phyloP scores from a whole-genome alignment of 169 alveolate species.

The Plasmodium falciparum region DNA sequence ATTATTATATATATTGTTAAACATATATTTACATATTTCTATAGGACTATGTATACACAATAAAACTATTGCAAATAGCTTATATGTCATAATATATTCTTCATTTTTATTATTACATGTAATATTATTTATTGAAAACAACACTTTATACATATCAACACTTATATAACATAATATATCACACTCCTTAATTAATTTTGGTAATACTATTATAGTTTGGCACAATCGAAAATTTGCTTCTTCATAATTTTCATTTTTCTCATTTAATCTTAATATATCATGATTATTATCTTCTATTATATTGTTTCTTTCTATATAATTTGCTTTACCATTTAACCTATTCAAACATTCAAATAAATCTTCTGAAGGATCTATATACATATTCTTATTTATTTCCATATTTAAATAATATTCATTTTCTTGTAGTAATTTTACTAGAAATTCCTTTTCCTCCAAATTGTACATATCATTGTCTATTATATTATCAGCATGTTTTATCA shows the following conservation, averaged over 20 bases:
- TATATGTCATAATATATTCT: not conserved
- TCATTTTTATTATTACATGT: slow-evolving; percentile 16
- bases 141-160: slow-evolving; percentile 26
- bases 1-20: slow-evolving; percentile 42
- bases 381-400: slow-evolving; percentile 29
- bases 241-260: slow-evolving; percentile 42
- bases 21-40: slow-evolving; percentile 33
- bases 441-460: slow-evolving; percentile 24
- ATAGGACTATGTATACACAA: slow-evolving; percentile 35
- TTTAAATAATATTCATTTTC: slow-evolving; percentile 54
- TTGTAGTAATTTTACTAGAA: slow-evolving; percentile 19
- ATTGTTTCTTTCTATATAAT: slow-evolving; percentile 42
- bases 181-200: slow-evolving; percentile 19
- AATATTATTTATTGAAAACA: slow-evolving; percentile 28
- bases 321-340: slow-evolving; percentile 35
- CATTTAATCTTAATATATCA: slow-evolving; percentile 39
- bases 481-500: slow-evolving; percentile 36
- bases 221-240: slow-evolving; percentile 51
- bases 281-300: slow-evolving; percentile 2
- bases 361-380: slow-evolving; percentile 53
- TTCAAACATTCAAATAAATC: slow-evolving; percentile 59
- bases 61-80: slow-evolving; percentile 28
- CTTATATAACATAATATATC: slow-evolving; percentile 51
- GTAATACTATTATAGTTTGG: slow-evolving; percentile 36
- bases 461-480: slow-evolving; percentile 40